Base-by-base conservation (phyloP, 2,329 filamentous ascomycete species). In the Sarocladium strictum region DNA sequence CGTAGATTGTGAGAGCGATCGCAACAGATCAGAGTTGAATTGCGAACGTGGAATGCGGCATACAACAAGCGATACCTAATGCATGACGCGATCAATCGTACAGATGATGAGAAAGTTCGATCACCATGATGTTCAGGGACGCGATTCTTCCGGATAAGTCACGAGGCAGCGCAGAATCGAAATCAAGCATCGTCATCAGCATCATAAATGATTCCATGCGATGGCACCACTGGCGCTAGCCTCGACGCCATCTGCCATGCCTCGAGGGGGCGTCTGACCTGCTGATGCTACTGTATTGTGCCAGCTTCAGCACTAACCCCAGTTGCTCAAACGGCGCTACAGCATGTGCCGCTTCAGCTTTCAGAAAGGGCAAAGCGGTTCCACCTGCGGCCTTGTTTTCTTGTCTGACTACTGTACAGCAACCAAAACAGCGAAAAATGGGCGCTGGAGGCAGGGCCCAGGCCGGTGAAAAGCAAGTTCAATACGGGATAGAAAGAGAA, bases 141-240 rank as follows among this genome's bases (percentile, higher is more conserved):
- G 12, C 24, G 47, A 29, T 10, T 24, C 33, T 23, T 3, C 21
- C 15, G 17, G 47, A n/a, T 29, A 15, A 35, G 47, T 51, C 47
- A 51, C 47, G 29, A 51, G 47, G n/a, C 43, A 19, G 17, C 4
- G 27, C 33, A n/a, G 21, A 51, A 51, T 51, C 9, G 35, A 23
- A 7, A 5, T 35, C 10, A 27, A 19, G n/a, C 17, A 51, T 32
- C 47, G 29, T 51, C 29, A 51, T 51, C 47, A 51, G 47, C 27
- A 51, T 51, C 47, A 51, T 51, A 15, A 10, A 51, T 32, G 19
- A 51, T 35, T 51, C 27, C 29, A 47, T 29, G 47, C 17, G 29
- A 51, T 51, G 26, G 47, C 47, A 51, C 47, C 47, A 51, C 47
- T 14, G 47, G 29, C 47, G 47, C 47, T 51, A 51, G 23, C 5